Evolutionary conservation across 2,329 filamentous ascomycete genomes (phyloP), one percentile per base, ranked within the genome.

Genomic region (Ascochyta koolunga): DNA sequence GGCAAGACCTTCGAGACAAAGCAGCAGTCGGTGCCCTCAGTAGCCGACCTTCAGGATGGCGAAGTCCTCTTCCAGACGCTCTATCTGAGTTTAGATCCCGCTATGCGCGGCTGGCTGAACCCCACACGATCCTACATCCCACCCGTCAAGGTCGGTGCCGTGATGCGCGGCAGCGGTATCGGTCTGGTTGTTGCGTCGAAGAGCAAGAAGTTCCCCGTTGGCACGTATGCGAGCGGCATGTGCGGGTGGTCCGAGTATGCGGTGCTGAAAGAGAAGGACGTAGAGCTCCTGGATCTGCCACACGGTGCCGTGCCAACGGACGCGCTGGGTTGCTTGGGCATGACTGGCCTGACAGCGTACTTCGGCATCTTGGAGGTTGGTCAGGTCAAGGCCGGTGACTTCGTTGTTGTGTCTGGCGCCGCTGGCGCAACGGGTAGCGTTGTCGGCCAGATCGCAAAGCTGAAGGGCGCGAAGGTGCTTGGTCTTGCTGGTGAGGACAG

Each of bases 361-460:
- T 89, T 90, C 59, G 89, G 90, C 18, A 84, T 93, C 69, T 73
- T 84, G 25, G 82, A 89, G 50, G 83, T 93, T 39, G 89, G 85
- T 2, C 77, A 88, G 50, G 84, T 88, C 35, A 85, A 87, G 71
- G 73, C 82, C 0, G 89, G 89, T 4, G 88, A 93, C 60, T 86
- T 88, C 4, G 89, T 93, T 1, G 88, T 93, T 7, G 87, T 93
- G 0, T 89, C 86, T 8, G 89, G 89, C 6, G 90, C 90, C 1
- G 90, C 90, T 0, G 90, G 90, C 2, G 90, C 89, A 0, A 93
- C 90, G 0, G 90, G 90, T 1, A 88, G 83, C 66, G 84, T 93
- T 1, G 89, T 85, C 0, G 89, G 88, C 0, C 90, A 93, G 76
- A 90, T 93, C 61, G 88, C 89, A 16, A 91, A 90, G 78, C 76